A percentile compares a stretch with the other conserved stretches of the same genome.
These are phyloP conservation scores for Xylaria sp. DNA, from an alignment of 2,329 filamentous ascomycete genomes.

Conservation along the genomic window DNA sequence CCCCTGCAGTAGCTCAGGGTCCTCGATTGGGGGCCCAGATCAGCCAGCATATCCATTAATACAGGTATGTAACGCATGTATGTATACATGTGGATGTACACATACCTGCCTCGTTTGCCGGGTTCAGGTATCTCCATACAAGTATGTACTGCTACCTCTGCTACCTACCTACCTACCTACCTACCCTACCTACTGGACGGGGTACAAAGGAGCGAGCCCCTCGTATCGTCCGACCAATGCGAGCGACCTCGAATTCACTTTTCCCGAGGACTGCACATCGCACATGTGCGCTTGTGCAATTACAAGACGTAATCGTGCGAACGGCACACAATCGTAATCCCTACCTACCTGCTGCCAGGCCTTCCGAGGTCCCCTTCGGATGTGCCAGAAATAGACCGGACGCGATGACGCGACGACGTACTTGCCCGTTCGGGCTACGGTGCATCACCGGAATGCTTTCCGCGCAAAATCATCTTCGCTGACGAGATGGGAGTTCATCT, in stretches of 20 bases:
- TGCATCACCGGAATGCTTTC: neutral
- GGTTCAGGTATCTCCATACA: too few relatives aligned
- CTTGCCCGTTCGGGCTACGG: neutral
- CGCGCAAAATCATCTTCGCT: neutral
- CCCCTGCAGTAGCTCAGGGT: slow-evolving; percentile 26
- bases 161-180: too few relatives aligned
- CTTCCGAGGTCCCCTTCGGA: neutral
- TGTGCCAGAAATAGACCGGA: neutral
- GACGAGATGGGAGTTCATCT: neutral
- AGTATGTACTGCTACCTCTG: neutral
- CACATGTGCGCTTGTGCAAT: neutral
- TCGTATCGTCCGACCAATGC: neutral
- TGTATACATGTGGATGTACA: neutral
- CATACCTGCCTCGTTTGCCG: too few relatives aligned
- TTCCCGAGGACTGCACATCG: neutral
- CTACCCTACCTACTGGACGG: too few relatives aligned
- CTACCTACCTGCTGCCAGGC: neutral
- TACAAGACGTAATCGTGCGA: neutral
- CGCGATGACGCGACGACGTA: too few relatives aligned
- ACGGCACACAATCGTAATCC: neutral
- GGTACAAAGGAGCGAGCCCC: neutral
- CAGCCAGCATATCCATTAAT: slow-evolving; percentile 17
- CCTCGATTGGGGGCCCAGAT: slow-evolving; percentile 19
- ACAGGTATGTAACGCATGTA: neutral
- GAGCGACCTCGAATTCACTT: neutral